phyloP scores from a whole-genome alignment of 352 stramenopile genomes.

The Globisporangium takayamanum region DNA sequence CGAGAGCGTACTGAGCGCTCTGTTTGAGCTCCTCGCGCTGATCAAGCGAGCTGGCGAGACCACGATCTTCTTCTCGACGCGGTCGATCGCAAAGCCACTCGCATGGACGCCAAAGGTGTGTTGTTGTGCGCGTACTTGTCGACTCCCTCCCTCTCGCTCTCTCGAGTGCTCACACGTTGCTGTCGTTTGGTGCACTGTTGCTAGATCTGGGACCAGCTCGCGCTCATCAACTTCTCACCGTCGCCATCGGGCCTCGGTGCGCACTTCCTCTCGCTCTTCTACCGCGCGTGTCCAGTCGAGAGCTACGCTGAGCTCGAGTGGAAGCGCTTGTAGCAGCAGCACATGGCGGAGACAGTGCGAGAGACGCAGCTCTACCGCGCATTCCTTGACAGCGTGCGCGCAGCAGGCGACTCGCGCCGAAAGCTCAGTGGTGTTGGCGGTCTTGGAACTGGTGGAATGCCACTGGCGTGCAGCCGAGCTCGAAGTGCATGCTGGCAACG shows the following conservation, averaged over 20 bases:
- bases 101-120: slow-evolving; percentile 45
- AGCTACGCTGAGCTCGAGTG: slow-evolving; percentile 5
- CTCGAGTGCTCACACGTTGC: not conserved
- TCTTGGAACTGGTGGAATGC: not conserved
- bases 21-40: slow-evolving; percentile 32
- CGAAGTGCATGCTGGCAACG: not conserved
- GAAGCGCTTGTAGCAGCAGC: slow-evolving; percentile 4
- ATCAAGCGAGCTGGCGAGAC: slow-evolving; percentile 34
- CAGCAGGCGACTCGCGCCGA: not conserved
- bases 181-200: not conserved
- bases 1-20: slow-evolving; percentile 25
- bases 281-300: slow-evolving; percentile 5
- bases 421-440: not conserved
- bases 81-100: slow-evolving; percentile 22
- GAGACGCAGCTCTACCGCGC: slow-evolving; percentile 1
- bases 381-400: slow-evolving; percentile 6
- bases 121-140: not conserved
- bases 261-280: slow-evolving; percentile 28
- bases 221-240: slow-evolving; percentile 36
- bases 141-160: not conserved
- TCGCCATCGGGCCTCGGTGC: slow-evolving; percentile 28
- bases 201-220: slow-evolving; percentile 47
- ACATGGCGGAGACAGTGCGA: not conserved
- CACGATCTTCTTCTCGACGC: slow-evolving; percentile 36
- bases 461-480: not conserved